These are phyloP conservation scores for Nakaseomyces glabratus DNA, from an alignment of 1,139 yeast genomes.

Conservation along the genomic window DNA sequence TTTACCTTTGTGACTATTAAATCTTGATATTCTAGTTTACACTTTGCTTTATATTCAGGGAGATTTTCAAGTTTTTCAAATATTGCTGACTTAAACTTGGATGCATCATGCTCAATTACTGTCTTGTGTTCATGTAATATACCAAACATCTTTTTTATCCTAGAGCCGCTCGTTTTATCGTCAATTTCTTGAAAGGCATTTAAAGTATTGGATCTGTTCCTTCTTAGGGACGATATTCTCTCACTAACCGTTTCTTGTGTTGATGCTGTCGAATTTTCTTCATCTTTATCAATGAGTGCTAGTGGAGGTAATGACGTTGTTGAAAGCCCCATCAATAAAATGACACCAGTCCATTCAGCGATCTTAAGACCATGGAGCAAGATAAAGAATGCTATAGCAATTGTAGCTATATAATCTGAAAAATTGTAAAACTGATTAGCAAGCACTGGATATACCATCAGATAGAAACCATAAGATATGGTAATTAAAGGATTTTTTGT, in stretches of 20 bases:
- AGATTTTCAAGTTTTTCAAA: slow-evolving; percentile 36
- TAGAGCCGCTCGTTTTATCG: slow-evolving; percentile 17
- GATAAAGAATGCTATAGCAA: slow-evolving; percentile 25
- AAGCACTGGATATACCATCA: slow-evolving; percentile 23
- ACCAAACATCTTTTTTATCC: neutral
- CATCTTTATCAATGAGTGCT: slow-evolving; percentile 15
- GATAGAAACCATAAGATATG: slow-evolving; percentile 24
- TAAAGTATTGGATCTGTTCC: slow-evolving; percentile 12
- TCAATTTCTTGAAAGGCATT: slow-evolving; percentile 8
- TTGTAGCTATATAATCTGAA: slow-evolving; percentile 28
- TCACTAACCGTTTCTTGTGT: slow-evolving; percentile 7
- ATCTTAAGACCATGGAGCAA: slow-evolving; percentile 28
- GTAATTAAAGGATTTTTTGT: slow-evolving; percentile 30
- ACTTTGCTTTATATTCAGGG: slow-evolving; percentile 44
- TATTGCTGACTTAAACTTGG: slow-evolving; percentile 35
- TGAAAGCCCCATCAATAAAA: slow-evolving; percentile 28
- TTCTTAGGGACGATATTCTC: slow-evolving; percentile 2
- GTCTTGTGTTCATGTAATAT: slow-evolving; percentile 42
- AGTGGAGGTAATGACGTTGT: slow-evolving; percentile 23
- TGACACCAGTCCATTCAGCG: slow-evolving; percentile 31
- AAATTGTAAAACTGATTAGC: slow-evolving; percentile 16
- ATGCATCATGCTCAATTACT: slow-evolving; percentile 36
- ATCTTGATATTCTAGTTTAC: slow-evolving; percentile 36
- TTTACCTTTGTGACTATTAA: slow-evolving; percentile 54
- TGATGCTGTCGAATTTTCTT: slow-evolving; percentile 6